Base-by-base conservation (phyloP, 2,329 filamentous ascomycete species). In the Lasiodiplodia hormozganensis region DNA sequence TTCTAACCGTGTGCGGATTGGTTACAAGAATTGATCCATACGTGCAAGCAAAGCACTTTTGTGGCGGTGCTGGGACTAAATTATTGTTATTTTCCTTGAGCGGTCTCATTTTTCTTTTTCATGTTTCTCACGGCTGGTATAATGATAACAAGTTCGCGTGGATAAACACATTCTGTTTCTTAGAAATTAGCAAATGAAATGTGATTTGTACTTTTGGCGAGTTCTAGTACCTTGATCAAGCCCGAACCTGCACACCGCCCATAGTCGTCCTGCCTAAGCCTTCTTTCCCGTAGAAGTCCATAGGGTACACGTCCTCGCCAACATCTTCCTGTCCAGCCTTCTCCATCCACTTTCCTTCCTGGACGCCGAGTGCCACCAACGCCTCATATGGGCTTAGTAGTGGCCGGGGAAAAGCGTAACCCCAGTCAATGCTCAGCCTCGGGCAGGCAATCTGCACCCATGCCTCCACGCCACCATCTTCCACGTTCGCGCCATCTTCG, bases 361-460 rank as follows among this genome's bases (percentile, higher is more conserved):
- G 88, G 70, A 89, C 89, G 3, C 92, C 94, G 58, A 99, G 81
- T n/a, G 93, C 92, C 40, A 99, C 90, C 69, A 98, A 86, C 7
- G 96, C 96, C 82, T 99, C 96, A 74, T 99, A 97, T 2, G 96
- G 95, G 65, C 95, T 98, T 76, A 99, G 80, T 69, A 99, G 79
- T 58, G 96, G 96, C 57, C 92, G 83, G 1, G 93, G 88, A 77
- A 99, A 99, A 0, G 96, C 96, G 82, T 98, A 98, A 0, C 96
- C 96, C 96, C 96, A 99, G 81, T 99, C 96, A 73, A 99, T 99
- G 79, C 95, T 98, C 77, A 99, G 77, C 62, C 96, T 85, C n/a
- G 96, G 96, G 81, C 96, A 99, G 5, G 96, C 96, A 62, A 99
- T 94, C 81, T 99, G 96, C 49, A 99, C 95, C 96, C 96, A 99